Evolutionary conservation across 768 basidiomycete genomes (phyloP), one percentile per base, ranked within the genome.

Genomic region (Tricholoma bakamatsutake): DNA sequence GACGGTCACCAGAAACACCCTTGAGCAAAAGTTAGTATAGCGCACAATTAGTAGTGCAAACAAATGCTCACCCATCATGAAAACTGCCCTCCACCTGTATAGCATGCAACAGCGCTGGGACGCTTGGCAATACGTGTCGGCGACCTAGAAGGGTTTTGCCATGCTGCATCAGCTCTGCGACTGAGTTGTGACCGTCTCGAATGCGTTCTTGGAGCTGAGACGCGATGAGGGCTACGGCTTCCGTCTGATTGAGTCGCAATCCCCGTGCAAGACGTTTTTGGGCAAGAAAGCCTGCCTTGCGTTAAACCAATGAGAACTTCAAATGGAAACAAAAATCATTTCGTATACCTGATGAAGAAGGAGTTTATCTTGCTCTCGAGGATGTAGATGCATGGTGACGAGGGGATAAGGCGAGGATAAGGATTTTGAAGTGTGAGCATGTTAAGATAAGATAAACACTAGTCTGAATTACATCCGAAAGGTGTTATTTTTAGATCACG

Each of bases 201-300:
- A 97, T 96, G 48, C 84, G 82, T 69, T 98, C 96, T 63, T 98
- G 96, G 1, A 98, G 81, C 62, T 92, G 89, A n/a, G 83, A 84
- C 1, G 93, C 87, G 60, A 99, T 93, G 8, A 99, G 80, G 2
- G 92, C 94, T 12, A 85, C 81, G 0, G 94, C 87, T 71, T 99
- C 97, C 3, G 90, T 81, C 58, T 85, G 73, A 71, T 98, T 98
- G 53, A 98, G 81, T 53, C 80, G 80, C 34, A 96, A 68, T 8
- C 97, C 97, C n/a, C 97, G 82, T 4, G 96, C 96, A 13, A 99
- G 84, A 39, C 97, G 88, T 64, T 93, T 88, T 72, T 98, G 96
- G 1, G 97, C 93, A 15, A 98, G 82, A 58, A 81, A 84, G 21
- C 97, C 97, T 27, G 87, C 83, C 87, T 93, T 62, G 48, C 24